Evolutionary conservation across 345 rosid species (phyloP).

Genomic region (Eucalyptus marginata): DNA sequence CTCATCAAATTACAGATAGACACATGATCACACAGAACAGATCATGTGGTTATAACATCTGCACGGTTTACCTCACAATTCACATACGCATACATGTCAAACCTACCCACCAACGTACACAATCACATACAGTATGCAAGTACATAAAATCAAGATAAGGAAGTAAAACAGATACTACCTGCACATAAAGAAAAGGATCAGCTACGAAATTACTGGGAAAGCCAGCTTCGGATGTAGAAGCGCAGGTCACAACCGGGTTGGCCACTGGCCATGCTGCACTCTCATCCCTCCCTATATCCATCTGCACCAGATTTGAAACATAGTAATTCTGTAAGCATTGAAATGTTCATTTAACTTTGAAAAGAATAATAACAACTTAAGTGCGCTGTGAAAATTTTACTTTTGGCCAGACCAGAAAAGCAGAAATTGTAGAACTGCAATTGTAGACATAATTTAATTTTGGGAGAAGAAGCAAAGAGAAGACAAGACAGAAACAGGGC

Average conservation of each 20-base stretch:
- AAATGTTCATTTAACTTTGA: neutral
- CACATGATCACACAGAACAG: neutral
- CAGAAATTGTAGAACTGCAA: neutral
- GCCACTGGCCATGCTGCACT: constrained; percentile 93
- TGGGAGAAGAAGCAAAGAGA: neutral
- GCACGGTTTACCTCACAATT: neutral
- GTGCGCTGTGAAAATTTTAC: neutral
- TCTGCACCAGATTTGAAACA: constrained; percentile 19
- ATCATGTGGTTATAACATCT: neutral
- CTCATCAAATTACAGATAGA: neutral
- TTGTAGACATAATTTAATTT: neutral
- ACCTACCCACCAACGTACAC: neutral
- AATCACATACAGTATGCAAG: neutral
- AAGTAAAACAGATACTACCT: constrained; percentile 25
- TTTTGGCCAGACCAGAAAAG: neutral
- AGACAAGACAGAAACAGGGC: neutral
- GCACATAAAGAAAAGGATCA: constrained; percentile 82
- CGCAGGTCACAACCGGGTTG: constrained; percentile 91
- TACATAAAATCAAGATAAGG: too few relatives aligned
- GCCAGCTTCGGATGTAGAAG: constrained; percentile 62
- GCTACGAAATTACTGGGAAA: constrained; percentile 89
- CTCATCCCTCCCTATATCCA: constrained; percentile 59
- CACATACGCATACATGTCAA: neutral
- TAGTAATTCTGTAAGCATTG: neutral
- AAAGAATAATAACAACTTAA: neutral